Evolutionary conservation across 2,329 filamentous ascomycete species (phyloP), one percentile per base, ranked within the genome.

Genomic region (Penicillium sp.): DNA sequence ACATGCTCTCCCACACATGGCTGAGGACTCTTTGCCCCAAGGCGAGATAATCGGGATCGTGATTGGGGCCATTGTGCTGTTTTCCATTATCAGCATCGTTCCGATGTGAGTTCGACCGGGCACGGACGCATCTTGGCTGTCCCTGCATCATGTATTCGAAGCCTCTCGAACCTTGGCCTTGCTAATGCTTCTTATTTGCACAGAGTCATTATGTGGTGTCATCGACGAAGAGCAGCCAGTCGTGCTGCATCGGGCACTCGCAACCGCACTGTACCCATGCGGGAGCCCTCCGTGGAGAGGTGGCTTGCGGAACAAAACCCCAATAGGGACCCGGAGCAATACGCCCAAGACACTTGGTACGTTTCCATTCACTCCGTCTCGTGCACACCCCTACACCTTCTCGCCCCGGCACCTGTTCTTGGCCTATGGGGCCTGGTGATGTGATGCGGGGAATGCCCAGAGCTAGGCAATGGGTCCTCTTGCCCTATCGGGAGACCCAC

Each of bases 271-370:
- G 16, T 47, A 24, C 30, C 51, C n/a, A 55, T 53, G 48, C 16
- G 48, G 30, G 52, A 56, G 28, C 40, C 65, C 8, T 57, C 55
- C 22, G 59, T 68, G 48, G 57, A 63, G n/a, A 52, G 60, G 51
- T 67, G 66, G 66, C 50, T 68, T 33, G 60, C 64, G 45, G 58
- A 63, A 39, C 60, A 66, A 35, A 56, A 59, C 35, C 41, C 49
- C 4, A 46, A 55, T 11, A 44, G 54, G 28, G 47, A 60, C 48
- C 31, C 52, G 18, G 55, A 58, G 25, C 57, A 55, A 38, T 63
- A 63, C 33, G 49, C 57, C 38, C 60, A 62, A 46, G 64, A 68
- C 44, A 60, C 45, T 50, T 69, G 67, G 67, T 69, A 61, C 25
- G 39, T 41, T 39, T 13, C 16, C 6, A 50, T 38, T 49, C 46